Evolutionary conservation across 2,329 filamentous ascomycete genomes (phyloP), one percentile per base, ranked within the genome.

Genomic region (Fusarium sp.): DNA sequence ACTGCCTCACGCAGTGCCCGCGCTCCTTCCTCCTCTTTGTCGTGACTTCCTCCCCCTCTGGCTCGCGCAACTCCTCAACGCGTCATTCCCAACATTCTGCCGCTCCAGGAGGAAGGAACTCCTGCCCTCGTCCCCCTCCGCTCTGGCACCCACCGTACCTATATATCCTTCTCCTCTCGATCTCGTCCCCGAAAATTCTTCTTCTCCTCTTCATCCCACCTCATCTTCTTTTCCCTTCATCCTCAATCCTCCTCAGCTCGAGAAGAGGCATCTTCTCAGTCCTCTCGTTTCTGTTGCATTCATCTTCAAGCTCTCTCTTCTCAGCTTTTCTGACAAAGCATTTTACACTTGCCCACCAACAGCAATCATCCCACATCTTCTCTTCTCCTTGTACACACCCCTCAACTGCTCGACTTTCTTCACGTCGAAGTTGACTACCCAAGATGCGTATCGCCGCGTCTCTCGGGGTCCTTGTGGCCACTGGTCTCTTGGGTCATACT

Each of bases 371-470:
- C 39, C 41, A 31, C 49, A 21, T 25, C 38, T 44, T 37, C 29
- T 42, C 49, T 37, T 41, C 41, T 35, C 29, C 21, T 44, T 51
- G 56, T 29, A 44, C 55, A 44, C 11, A 19, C 35, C 48, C 54
- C 44, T 44, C 31, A 59, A 54, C 41, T 18, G 23, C 29, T 56
- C 39, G 39, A 21, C 16, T 56, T 16, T 41, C 37, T 46, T 45
- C 37, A 59, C 42, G 25, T 49, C 48, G 60, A 69, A 66, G 57
- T 49, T 23, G 56, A 39, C 62, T 57, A 57, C 57, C 52, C 75
- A 80, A 72, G 74, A 86, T 86, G 84, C 83, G 82, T 77, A 74
- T 78, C 60, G 66, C 70, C 66, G 74, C 79, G 51, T 78, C 80
- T 64, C 68, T 85, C 66, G 77, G 79, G 70, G 78, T 78, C 76